Evolutionary conservation across 768 basidiomycete genomes (phyloP).

Genomic region (Mycena galericulata): DNA sequence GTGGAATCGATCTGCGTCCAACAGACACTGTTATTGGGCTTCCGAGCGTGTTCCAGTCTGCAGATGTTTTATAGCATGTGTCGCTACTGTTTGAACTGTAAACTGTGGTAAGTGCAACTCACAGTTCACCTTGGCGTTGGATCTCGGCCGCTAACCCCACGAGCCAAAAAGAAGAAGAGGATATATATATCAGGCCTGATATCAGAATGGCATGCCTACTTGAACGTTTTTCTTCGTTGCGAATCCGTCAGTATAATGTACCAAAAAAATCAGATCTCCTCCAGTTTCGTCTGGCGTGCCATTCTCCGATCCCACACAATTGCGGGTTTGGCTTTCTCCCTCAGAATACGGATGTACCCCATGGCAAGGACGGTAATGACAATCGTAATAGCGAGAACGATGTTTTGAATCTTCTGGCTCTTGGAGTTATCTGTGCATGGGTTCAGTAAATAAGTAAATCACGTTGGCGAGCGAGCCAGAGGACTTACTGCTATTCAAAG

Average conservation of each 20-base stretch:
- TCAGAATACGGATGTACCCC: slow-evolving; percentile 7
- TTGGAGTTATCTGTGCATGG: neutral
- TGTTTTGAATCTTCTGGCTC: slow-evolving; percentile 49
- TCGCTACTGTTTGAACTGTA: too few species aligned
- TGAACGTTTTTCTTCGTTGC: too few species aligned
- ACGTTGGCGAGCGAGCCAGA: neutral
- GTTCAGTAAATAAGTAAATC: neutral
- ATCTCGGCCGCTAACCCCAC: too few species aligned
- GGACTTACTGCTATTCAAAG: slow-evolving; percentile 22
- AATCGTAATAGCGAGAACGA: slow-evolving; percentile 50
- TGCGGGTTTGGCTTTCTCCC: slow-evolving; percentile 72
- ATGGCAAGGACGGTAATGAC: slow-evolving; percentile 71
- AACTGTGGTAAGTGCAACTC: too few species aligned
- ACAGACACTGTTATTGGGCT: too few species aligned
- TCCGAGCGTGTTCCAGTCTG: too few species aligned
- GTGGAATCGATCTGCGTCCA: slow-evolving; percentile 41
- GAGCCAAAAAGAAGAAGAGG: too few species aligned
- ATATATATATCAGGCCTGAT: too few species aligned
- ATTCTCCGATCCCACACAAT: slow-evolving; percentile 77
- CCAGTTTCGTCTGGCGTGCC: slow-evolving; percentile 61
- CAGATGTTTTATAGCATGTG: too few species aligned
- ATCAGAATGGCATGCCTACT: too few species aligned
- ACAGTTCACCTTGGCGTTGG: too few species aligned
- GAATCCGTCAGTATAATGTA: too few species aligned
- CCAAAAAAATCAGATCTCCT: slow-evolving; percentile 8